phyloP scores from a whole-genome alignment of 2,329 filamentous ascomycete genomes.

The Xylariaceae sp. region DNA sequence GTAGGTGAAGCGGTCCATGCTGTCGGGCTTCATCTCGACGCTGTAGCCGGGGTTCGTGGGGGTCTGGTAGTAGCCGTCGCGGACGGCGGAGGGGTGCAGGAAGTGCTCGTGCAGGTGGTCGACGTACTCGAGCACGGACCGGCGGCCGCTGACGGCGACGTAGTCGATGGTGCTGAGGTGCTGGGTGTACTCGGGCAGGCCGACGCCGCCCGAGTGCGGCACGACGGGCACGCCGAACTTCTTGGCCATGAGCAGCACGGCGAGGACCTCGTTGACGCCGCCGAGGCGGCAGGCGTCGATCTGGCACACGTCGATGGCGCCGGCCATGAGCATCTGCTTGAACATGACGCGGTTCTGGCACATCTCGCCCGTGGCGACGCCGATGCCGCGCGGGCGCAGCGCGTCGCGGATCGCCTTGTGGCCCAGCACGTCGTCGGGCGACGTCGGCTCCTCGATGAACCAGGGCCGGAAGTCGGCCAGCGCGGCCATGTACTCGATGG shows the following conservation, averaged over 20 bases:
- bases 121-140: constrained; percentile 80
- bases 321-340: constrained; percentile 77
- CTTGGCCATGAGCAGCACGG: constrained; percentile 79
- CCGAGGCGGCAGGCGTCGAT: constrained; percentile 86
- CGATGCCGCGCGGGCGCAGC: constrained; percentile 65
- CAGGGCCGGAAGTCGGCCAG: constrained; percentile 78
- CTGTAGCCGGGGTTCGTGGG: constrained; percentile 78
- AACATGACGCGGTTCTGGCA: constrained; percentile 92
- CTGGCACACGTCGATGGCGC: constrained; percentile 81
- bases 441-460: constrained; percentile 94
- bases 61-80: constrained; percentile 82
- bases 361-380: constrained; percentile 90
- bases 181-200: constrained; percentile 88
- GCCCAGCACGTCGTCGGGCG: constrained; percentile 80
- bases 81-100: constrained; percentile 69
- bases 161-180: constrained; percentile 91
- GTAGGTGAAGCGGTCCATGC: constrained; percentile 72
- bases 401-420: constrained; percentile 81
- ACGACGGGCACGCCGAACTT: constrained; percentile 77
- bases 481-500: constrained; percentile 77
- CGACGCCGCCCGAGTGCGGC: constrained; percentile 83
- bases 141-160: constrained; percentile 74
- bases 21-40: constrained; percentile 86
- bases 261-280: constrained; percentile 84
- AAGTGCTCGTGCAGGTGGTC: constrained; percentile 95